Evolutionary conservation across 169 alveolate genomes (phyloP), one percentile per base, ranked within the genome.

Genomic region (Plasmodium vivax): DNA sequence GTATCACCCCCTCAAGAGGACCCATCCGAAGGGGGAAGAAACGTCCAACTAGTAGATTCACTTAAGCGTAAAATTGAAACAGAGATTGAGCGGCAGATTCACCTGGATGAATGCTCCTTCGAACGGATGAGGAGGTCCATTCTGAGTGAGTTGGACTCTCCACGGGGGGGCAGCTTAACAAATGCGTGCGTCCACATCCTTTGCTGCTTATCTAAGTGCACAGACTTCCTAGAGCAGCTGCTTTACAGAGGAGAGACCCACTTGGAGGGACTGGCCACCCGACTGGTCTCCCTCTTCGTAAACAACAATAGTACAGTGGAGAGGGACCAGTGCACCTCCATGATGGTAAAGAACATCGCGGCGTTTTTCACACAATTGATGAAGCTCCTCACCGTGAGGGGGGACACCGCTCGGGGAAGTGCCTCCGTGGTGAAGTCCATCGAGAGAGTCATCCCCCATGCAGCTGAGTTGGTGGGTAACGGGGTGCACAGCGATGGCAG

Each of bases 151-250:
- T 30, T 84, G 27, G 47, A 84, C 27, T 71, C 43, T 2, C 16
- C 68, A 56, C 14, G 43, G n/a, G 36, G 36, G 73, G 54, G 23
- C 30, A 7, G 30, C 36, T 8, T 54, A 58, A 58, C 77, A 14
- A 83, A 8, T 51, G 80, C 93, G 34, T 85, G 93, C 43, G 36
- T 85, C 54, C 51, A 85, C 16, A 62, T 85, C 51, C 82, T 85
- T 19, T 74, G 47, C 38, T 30, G n/a, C n/a, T 16, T 85, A 41
- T 74, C 93, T 0, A 85, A n/a, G 27, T 85, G 54, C 58, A 85
- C 93, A 7, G 80, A 85, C 43, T 85, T 85, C 23, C 8, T 84
- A 6, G 12, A 2, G 23, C 7, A 62, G 43, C 38, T 34, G 16
- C 45, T 83, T 23, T 32, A 12, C 36, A 56, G 36, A 27, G 75